Evolutionary conservation across 768 basidiomycete species (phyloP).

Genomic region (Tulasnella sp.): DNA sequence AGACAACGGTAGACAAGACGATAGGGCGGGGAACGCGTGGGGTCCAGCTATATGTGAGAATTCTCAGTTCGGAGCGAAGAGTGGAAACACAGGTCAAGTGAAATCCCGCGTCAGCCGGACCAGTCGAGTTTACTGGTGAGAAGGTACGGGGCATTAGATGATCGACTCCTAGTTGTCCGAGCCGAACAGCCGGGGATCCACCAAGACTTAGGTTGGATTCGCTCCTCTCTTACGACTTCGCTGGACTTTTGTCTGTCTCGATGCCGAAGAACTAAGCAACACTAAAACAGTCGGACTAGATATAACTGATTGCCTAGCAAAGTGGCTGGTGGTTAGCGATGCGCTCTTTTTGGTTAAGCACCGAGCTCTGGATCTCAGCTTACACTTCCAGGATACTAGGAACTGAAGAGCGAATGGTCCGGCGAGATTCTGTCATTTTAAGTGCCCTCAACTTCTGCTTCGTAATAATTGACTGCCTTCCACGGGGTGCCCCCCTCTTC

Average conservation of each 20-base stretch:
- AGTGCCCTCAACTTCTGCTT: not conserved
- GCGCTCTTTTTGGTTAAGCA: too few relatives aligned
- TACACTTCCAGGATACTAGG: not conserved
- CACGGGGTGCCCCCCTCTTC: not conserved
- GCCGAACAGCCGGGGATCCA: not conserved
- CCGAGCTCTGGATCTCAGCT: too few relatives aligned
- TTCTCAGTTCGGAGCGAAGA: not conserved
- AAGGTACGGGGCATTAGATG: not conserved
- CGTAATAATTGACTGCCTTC: not conserved
- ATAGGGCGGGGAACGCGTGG: not conserved
- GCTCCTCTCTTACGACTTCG: too few relatives aligned
- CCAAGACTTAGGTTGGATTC: not conserved
- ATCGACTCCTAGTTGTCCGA: not conserved
- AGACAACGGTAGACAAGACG: conserved; percentile 1
- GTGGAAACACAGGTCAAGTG: not conserved
- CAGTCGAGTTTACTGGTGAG: not conserved
- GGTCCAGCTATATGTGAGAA: not conserved
- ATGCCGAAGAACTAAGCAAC: too few relatives aligned
- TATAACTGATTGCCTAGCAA: too few relatives aligned
- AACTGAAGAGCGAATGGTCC: not conserved
- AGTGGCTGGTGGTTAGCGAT: too few relatives aligned
- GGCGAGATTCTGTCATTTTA: not conserved
- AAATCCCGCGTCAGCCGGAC: not conserved
- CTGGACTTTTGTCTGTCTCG: too few relatives aligned
- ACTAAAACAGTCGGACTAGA: too few relatives aligned